Evolutionary conservation across 495 filamentous ascomycete genomes (phyloP), one percentile per base, ranked within the genome.

Genomic region (Clavariopsis aquatica): DNA sequence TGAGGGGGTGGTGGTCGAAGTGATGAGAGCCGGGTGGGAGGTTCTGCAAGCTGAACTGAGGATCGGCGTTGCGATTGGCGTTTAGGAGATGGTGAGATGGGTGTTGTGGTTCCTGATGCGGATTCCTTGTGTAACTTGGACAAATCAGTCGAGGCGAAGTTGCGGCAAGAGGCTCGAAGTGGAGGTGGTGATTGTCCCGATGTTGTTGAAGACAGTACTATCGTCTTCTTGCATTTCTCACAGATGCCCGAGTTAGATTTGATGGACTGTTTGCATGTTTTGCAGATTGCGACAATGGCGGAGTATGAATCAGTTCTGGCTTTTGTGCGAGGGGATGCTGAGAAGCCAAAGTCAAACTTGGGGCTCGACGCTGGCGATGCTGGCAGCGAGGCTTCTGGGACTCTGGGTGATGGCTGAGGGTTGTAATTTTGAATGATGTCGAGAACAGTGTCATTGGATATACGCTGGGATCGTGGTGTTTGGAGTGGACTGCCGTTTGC

Each of bases 371-470:
- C 34, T 28, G 36, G 15, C 13, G 62, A 61, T 19, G 31, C 12
- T 10, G 46, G 46, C 26, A 24, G 15, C 26, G 62, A 31, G 43
- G 20, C 28, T 22, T 24, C 52, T 46, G 56, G 56, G 7, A 49
- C 38, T 51, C 28, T 47, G 4, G 66, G 60, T 9, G 66, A 64
- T 0, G 61, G 1, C 36, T 52, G 26, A 6, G 62, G 36, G 43
- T 66, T 52, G 27, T 60, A 70, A 28, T 54, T 66, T 23, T 59
- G 59, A n/a, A 70, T 70, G 36, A 70, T 60, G 19, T 70, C 62
- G 8, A 63, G 26, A 2, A 70, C 57, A 23, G 62, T 66, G 17
- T 58, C 58, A 28, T 34, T 66, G 23, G 68, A 70, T 24, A 62
- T 55, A 0, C 62, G 38, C 20, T 55, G 41, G 8, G 68, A 58